A percentile compares a stretch with the other conserved stretches of the same genome.
Conservation (phyloP, 2,329 filamentous ascomycete species). For the Chrysosphaeria jannelii region DNA sequence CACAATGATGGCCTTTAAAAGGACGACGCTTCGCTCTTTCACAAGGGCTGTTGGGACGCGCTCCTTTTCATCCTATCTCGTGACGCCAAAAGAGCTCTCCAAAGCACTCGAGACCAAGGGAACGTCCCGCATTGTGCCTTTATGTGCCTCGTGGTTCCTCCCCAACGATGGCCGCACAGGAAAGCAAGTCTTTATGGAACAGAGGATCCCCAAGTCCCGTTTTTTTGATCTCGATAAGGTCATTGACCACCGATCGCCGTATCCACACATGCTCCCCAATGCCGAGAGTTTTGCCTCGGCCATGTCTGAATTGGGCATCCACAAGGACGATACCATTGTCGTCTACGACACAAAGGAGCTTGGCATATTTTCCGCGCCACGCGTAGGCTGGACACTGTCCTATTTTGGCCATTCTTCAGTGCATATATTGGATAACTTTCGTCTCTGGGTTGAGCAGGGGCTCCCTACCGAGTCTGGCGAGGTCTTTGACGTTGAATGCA, state of each 20-base stretch:
- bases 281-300: constrained; percentile 55
- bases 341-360: constrained; percentile 82
- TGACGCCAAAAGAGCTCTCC: constrained; percentile 56
- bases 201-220: constrained; percentile 62
- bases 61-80: constrained; percentile 51
- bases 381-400: constrained; percentile 77
- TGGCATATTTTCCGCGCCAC: constrained; percentile 78
- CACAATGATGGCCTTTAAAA: too few relatives aligned
- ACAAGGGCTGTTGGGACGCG: too few relatives aligned
- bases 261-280: constrained; percentile 86
- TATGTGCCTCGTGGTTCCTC: constrained; percentile 89
- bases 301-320: constrained; percentile 71
- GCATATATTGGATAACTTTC: constrained; percentile 86
- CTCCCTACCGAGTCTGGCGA: constrained; percentile 57
- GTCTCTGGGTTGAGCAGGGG: constrained; percentile 65
- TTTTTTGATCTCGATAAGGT: constrained; percentile 93
- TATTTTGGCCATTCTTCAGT: constrained; percentile 74
- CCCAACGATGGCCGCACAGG: constrained; percentile 73
- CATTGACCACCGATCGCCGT: constrained; percentile 63
- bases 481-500: constrained; percentile 34
- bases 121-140: constrained; percentile 50
- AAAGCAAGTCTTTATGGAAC: constrained; percentile 48
- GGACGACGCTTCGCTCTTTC: constrained; percentile 3
- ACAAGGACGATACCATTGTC: constrained; percentile 64
- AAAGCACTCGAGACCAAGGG: constrained; percentile 61